Evolutionary conservation across 306 rosid genomes (phyloP).

Genomic region (Ormosia semicastrata): DNA sequence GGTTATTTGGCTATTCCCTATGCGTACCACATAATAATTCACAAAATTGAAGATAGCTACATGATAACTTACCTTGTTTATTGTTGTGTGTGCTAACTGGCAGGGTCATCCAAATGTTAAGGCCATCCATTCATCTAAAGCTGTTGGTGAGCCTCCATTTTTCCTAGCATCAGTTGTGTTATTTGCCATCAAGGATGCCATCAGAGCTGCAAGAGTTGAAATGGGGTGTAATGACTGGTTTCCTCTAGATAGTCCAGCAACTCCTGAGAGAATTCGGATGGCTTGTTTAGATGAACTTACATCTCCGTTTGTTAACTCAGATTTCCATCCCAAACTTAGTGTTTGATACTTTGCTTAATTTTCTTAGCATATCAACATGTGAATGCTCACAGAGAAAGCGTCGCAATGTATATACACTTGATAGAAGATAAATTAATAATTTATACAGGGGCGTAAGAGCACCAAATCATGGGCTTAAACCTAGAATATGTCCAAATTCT

Average conservation of each 20-base stretch:
- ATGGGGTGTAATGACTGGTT: slow-evolving; percentile 69
- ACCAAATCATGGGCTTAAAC: background rate
- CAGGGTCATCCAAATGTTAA: slow-evolving; percentile 94
- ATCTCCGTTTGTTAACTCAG: slow-evolving; percentile 37
- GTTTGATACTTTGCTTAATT: slow-evolving; percentile 39
- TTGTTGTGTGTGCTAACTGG: slow-evolving; percentile 21
- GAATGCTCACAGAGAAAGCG: background rate
- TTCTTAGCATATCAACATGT: background rate
- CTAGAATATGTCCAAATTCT: background rate
- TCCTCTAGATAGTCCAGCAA: slow-evolving; percentile 94
- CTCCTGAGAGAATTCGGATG: slow-evolving; percentile 92
- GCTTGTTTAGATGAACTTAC: slow-evolving; percentile 81
- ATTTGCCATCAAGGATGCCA: slow-evolving; percentile 88
- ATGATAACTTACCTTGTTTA: background rate
- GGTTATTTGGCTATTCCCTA: background rate
- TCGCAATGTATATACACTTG: background rate
- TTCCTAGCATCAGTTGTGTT: slow-evolving; percentile 80
- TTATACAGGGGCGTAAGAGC: background rate
- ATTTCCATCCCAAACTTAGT: slow-evolving; percentile 76
- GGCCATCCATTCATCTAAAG: slow-evolving; percentile 95
- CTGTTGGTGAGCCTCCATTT: slow-evolving; percentile 98
- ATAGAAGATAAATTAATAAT: slow-evolving; percentile 4
- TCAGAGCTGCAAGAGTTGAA: slow-evolving; percentile 75
- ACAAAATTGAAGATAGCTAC: background rate
- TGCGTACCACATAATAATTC: background rate